Evolutionary conservation across 306 rosid genomes (phyloP).

Genomic region (Dryas octopetala): DNA sequence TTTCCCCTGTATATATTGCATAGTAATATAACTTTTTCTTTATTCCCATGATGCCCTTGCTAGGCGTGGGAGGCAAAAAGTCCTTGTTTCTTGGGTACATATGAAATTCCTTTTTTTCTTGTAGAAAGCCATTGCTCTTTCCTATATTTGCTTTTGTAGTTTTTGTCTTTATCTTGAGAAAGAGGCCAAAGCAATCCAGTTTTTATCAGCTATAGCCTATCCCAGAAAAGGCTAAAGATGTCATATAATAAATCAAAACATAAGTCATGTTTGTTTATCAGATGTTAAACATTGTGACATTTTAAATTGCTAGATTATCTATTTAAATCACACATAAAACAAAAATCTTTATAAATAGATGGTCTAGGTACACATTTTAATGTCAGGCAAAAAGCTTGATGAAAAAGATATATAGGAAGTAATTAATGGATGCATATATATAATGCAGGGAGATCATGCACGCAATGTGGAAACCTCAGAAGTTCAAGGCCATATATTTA

Average conservation of each 20-base stretch:
- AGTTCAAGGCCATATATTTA: constrained; percentile 84
- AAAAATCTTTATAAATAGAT: no score
- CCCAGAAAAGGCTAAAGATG: no score
- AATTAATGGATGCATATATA: no score
- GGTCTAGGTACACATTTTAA: no score
- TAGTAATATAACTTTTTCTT: background rate
- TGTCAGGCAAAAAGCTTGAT: no score
- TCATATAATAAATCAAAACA: no score
- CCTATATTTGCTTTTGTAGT: constrained; percentile 6
- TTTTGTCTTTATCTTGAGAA: constrained; percentile 28
- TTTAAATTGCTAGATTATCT: no score
- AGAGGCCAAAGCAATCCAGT: constrained; percentile 7
- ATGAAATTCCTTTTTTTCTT: constrained; percentile 18
- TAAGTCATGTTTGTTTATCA: no score
- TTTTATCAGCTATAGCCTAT: no score
- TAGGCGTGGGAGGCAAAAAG: constrained; percentile 68
- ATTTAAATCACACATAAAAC: no score
- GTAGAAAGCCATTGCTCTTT: constrained; percentile 45
- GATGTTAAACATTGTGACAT: no score
- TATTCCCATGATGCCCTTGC: constrained; percentile 31
- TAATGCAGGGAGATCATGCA: constrained; percentile 91
- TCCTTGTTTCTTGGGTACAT: constrained; percentile 27
- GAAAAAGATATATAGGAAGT: no score
- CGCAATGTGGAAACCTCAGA: constrained; percentile 99
- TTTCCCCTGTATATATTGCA: background rate